Percentiles rank a stretch among this genome's conserved stretches.
phyloP scores from a whole-genome alignment of 2,329 filamentous ascomycete species.

The Penicillium digitatum region DNA sequence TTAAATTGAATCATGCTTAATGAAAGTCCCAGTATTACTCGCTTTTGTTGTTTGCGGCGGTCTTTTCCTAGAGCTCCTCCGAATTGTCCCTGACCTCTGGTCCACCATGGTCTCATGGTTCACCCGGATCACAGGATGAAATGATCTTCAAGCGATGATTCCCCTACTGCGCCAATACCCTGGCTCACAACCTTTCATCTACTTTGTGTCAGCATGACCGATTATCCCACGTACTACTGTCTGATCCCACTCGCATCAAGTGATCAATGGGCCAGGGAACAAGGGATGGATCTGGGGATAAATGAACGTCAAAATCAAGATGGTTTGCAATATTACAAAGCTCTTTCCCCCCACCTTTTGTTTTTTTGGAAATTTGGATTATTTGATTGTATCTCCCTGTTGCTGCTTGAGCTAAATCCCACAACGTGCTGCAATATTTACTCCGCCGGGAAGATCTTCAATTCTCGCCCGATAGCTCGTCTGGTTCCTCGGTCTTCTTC shows the following conservation, averaged over 20 bases:
- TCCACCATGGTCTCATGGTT: slow-evolving; percentile 30
- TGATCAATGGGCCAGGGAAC: not conserved
- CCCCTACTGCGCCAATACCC: slow-evolving; percentile 15
- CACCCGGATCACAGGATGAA: slow-evolving; percentile 22
- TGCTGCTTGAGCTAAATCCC: slow-evolving; percentile 1
- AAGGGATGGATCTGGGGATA: not conserved
- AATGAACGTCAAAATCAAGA: not conserved
- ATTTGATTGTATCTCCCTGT: slow-evolving; percentile 4
- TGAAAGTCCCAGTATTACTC: slow-evolving; percentile 50
- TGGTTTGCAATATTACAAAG: not conserved
- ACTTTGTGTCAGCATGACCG: not conserved
- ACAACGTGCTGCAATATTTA: not conserved
- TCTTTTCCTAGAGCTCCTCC: slow-evolving; percentile 55
- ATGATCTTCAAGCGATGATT: not conserved
- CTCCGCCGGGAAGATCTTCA: not conserved
- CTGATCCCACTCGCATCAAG: not conserved
- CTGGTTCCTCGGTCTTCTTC: not conserved
- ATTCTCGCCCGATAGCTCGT: not conserved
- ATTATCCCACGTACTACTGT: not conserved
- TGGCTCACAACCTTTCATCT: not conserved
- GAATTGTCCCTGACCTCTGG: slow-evolving; percentile 43
- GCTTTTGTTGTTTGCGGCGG: slow-evolving; percentile 62
- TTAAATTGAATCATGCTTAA: slow-evolving; percentile 15
- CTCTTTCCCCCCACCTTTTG: not conserved
- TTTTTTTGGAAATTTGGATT: slow-evolving; percentile 1